Evolutionary conservation across 495 filamentous ascomycete genomes (phyloP).

Genomic region (Podospora australis): DNA sequence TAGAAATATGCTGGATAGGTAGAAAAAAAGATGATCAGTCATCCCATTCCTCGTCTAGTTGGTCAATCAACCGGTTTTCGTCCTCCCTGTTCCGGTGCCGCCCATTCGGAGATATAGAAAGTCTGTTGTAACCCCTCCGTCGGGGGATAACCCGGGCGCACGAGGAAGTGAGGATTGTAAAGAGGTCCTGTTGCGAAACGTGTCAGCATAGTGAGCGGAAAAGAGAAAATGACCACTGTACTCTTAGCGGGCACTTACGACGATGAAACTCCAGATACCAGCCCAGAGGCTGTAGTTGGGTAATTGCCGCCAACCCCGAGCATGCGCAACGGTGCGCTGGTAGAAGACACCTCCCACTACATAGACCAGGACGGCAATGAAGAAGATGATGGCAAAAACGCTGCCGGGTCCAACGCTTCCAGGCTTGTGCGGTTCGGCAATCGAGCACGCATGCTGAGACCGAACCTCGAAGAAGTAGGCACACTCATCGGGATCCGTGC

Average conservation of each 20-base stretch:
- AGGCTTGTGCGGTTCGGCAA: constrained; percentile 50
- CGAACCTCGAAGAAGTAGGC: constrained; percentile 97
- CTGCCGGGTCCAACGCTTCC: constrained; percentile 73
- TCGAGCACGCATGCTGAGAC: constrained; percentile 74
- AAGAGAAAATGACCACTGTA: constrained; percentile 25
- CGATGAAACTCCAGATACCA: constrained; percentile 74
- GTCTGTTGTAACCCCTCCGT: constrained; percentile 56
- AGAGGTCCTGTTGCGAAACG: constrained; percentile 57
- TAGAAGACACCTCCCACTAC: constrained; percentile 90
- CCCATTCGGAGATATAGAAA: constrained; percentile 41
- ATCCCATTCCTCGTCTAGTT: constrained; percentile 89
- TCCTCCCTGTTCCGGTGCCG: constrained; percentile 58
- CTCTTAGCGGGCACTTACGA: constrained; percentile 43
- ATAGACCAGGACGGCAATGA: constrained; percentile 80
- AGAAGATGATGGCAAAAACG: constrained; percentile 88
- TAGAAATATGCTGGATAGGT: too few relatives aligned
- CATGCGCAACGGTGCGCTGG: constrained; percentile 89
- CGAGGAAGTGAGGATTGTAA: constrained; percentile 73
- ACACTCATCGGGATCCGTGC: constrained; percentile 76
- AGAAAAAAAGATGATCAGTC: constrained; percentile 30
- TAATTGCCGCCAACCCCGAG: constrained; percentile 89
- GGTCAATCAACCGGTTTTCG: constrained; percentile 91
- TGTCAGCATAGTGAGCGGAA: neutral
- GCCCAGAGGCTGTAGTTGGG: constrained; percentile 94
- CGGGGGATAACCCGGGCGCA: constrained; percentile 59